Evolutionary conservation across 805 yeast species (phyloP), one percentile per base, ranked within the genome.

Genomic region (Aciculoconidium aculeatum): DNA sequence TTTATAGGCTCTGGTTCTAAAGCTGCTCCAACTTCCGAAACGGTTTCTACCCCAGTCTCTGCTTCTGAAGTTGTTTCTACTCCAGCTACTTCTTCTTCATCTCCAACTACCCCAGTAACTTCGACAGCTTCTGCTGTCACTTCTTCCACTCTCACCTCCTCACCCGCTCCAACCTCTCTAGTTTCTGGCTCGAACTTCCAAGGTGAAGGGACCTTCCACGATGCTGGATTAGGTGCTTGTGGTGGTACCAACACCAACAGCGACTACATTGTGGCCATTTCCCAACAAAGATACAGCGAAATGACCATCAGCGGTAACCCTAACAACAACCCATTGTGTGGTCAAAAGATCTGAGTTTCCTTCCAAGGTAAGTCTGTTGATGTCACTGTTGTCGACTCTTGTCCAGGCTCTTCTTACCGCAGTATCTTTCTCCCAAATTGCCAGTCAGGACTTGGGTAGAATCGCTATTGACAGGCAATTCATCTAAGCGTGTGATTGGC

Each of bases 331-430:
- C 59, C 71, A 41, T 58, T 61, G 44, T 75, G 81, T 51, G 80
- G 79, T 30, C 66, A 61, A 51, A 50, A 62, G 44, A 70, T 74
- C 43, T 54, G 51, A 27, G 72, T 72, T 20, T 44, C 42, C 43
- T 67, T 65, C 43, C 52, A 54, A 34, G 75, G 70, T 28, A 69
- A 69, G 45, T 54, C 74, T 10, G 79, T 74, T 34, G 63, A 58
- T 24, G 82, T 76, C 28, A 67, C 69, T 13, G 75, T 75, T 28
- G 70, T 63, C 21, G 82, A 76, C 53, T 55, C 67, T 39, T 77
- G 82, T 55, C 70, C 58, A 31, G 78, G 72, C 14, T 77, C 82
- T 45, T 39, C 50, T 15, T 45, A 53, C 28, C 49, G 70, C 34
- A 72, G 66, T 42, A 65, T 76, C 82, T 4, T 76, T 77, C 47